These are phyloP conservation scores for Quercus parvula DNA, from an alignment of 306 rosid species.

Conservation along the genomic window DNA sequence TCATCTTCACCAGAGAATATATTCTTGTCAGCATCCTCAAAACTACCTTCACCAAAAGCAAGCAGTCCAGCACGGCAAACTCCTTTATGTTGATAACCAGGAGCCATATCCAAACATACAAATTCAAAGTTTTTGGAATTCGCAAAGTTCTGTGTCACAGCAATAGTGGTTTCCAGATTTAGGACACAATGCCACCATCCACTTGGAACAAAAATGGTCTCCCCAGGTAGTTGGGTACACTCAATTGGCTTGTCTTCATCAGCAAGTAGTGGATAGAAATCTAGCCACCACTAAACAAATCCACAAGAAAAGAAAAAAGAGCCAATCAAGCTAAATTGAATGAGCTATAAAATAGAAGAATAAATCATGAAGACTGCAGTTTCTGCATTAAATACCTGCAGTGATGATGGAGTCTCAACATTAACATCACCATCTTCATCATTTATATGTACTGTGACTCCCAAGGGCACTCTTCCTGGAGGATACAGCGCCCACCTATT, in stretches of 20 bases:
- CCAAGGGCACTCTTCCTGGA: slow-evolving; percentile 94
- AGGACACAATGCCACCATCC: slow-evolving; percentile 99
- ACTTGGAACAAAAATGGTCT: slow-evolving; percentile 94
- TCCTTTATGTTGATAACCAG: slow-evolving; percentile 96
- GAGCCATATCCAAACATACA: slow-evolving; percentile 98
- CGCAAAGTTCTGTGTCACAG: slow-evolving; percentile 92
- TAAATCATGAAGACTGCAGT: slow-evolving; percentile 10
- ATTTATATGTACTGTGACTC: slow-evolving; percentile 90
- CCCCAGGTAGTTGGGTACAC: slow-evolving; percentile 95
- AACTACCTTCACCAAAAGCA: slow-evolving; percentile 65
- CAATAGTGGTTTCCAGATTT: slow-evolving; percentile 88
- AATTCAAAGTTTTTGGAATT: slow-evolving; percentile 84
- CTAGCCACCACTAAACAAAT: slow-evolving; percentile 92
- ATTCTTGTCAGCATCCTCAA: slow-evolving; percentile 43
- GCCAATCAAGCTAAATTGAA: slow-evolving; percentile 10
- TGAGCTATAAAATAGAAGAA: slow-evolving; percentile 10
- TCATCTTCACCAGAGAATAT: slow-evolving; percentile 24
- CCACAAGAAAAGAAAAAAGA: slow-evolving; percentile 16
- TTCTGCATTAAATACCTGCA: slow-evolving; percentile 60
- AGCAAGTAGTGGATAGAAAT: slow-evolving; percentile 95
- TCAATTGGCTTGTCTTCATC: slow-evolving; percentile 98
- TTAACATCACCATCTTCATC: slow-evolving; percentile 95
- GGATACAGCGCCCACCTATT: slow-evolving; percentile 98
- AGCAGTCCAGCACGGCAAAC: slow-evolving; percentile 95
- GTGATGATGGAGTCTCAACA: slow-evolving; percentile 78